These are phyloP conservation scores for Cupressus sempervirens DNA, from an alignment of 75 land plant genomes.

Conservation along the genomic window DNA sequence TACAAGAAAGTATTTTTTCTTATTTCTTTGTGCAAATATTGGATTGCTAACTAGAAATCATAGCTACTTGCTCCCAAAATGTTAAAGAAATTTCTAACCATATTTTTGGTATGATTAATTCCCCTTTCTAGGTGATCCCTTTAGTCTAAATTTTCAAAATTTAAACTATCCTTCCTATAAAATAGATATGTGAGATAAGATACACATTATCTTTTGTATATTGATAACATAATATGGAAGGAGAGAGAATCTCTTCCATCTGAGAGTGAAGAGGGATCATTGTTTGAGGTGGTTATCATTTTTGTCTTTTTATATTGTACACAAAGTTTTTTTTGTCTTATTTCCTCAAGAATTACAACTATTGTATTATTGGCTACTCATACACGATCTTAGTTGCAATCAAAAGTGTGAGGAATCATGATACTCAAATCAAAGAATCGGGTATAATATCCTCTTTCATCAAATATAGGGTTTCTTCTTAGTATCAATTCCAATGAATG, in stretches of 20 bases:
- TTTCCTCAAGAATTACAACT: no score
- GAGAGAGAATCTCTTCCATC: slow-evolving; percentile 30
- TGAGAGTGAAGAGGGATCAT: slow-evolving; percentile 35
- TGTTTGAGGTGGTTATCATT: no score
- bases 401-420: background rate
- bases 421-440: no score
- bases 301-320: no score
- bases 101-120: background rate
- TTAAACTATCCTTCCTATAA: background rate
- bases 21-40: slow-evolving; percentile 56
- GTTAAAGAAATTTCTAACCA: slow-evolving; percentile 40
- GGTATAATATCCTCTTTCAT: no score
- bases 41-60: slow-evolving; percentile 94
- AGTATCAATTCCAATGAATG: no score
- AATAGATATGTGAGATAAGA: slow-evolving; percentile 93
- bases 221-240: slow-evolving; percentile 64
- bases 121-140: background rate
- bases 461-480: no score
- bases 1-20: background rate
- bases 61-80: slow-evolving; percentile 83
- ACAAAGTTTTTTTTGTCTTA: background rate
- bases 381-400: background rate
- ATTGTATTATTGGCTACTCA: background rate
- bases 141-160: background rate
- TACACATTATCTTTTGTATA: slow-evolving; percentile 82